Conservation (phyloP, 495 filamentous ascomycete genomes). For the Astrothelium subdiscretum region DNA sequence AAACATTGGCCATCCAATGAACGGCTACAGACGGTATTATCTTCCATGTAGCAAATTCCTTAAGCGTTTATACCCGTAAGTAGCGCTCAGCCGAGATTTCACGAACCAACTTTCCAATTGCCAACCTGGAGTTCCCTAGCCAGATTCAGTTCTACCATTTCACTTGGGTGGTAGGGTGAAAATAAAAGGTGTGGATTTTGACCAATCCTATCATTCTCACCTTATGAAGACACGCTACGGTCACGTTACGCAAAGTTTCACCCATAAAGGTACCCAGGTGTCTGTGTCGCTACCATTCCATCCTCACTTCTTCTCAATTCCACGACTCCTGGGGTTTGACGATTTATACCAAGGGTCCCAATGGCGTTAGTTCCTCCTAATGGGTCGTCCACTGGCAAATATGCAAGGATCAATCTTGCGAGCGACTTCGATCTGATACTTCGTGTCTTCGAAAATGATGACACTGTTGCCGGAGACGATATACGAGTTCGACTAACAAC, state of each 20-base stretch:
- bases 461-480: background rate
- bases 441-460: slow-evolving; percentile 10
- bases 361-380: background rate
- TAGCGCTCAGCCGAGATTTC: background rate
- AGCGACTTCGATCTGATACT: slow-evolving; percentile 4
- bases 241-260: too few species aligned
- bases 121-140: background rate
- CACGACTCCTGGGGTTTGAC: background rate
- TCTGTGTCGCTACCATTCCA: background rate
- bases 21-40: too few species aligned
- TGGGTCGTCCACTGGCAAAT: background rate
- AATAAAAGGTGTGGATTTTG: too few species aligned
- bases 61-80: background rate
- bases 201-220: too few species aligned
- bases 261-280: too few species aligned
- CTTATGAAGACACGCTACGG: too few species aligned
- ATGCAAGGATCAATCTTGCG: background rate
- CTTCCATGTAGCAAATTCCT: too few species aligned
- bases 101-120: background rate
- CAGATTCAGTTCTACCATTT: too few species aligned
- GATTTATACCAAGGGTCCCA: background rate
- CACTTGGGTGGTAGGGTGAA: too few species aligned
- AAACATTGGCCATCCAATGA: background rate
- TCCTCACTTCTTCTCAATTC: background rate
- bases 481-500: background rate